phyloP scores from a whole-genome alignment of 2,329 filamentous ascomycete species.

The Beauveria sp. region DNA sequence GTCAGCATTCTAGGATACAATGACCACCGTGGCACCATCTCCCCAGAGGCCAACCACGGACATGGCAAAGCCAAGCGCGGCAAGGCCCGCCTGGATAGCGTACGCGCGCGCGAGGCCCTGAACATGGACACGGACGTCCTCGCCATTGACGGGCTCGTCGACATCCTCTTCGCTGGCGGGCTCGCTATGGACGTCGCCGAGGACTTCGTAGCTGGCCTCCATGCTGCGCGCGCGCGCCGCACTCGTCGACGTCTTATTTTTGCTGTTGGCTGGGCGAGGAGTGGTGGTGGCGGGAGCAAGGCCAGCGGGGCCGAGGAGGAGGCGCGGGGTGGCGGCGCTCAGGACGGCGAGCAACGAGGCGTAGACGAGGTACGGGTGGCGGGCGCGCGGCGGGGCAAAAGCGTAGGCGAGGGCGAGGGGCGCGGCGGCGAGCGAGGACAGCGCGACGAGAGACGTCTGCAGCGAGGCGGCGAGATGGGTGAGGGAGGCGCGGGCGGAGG shows the following conservation, averaged over 20 bases:
- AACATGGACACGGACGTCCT: slow-evolving; percentile 51
- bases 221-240: slow-evolving; percentile 34
- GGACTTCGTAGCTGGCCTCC: slow-evolving; percentile 66
- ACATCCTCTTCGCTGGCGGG: slow-evolving; percentile 43
- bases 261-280: slow-evolving; percentile 12
- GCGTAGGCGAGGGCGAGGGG: slow-evolving; percentile 74
- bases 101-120: slow-evolving; percentile 48
- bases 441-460: slow-evolving; percentile 55
- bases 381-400: slow-evolving; percentile 64
- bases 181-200: slow-evolving; percentile 47
- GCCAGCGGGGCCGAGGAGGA: slow-evolving; percentile 32
- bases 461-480: slow-evolving; percentile 56
- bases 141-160: slow-evolving; percentile 47
- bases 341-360: slow-evolving; percentile 62
- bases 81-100: slow-evolving; percentile 44
- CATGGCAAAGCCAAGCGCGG: slow-evolving; percentile 51
- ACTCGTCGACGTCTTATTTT: too few species aligned
- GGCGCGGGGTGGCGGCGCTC: slow-evolving; percentile 44
- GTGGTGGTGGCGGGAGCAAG: slow-evolving; percentile 16
- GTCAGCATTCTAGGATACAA: slow-evolving; percentile 21
- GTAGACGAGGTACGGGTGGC: slow-evolving; percentile 89
- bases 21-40: slow-evolving; percentile 40
- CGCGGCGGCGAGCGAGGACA: slow-evolving; percentile 61
- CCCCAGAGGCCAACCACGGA: slow-evolving; percentile 60
- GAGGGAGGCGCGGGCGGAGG: slow-evolving; percentile 65